These are phyloP conservation scores for Calonectria hongkongensis DNA, from an alignment of 2,329 filamentous ascomycete genomes.

Conservation along the genomic window DNA sequence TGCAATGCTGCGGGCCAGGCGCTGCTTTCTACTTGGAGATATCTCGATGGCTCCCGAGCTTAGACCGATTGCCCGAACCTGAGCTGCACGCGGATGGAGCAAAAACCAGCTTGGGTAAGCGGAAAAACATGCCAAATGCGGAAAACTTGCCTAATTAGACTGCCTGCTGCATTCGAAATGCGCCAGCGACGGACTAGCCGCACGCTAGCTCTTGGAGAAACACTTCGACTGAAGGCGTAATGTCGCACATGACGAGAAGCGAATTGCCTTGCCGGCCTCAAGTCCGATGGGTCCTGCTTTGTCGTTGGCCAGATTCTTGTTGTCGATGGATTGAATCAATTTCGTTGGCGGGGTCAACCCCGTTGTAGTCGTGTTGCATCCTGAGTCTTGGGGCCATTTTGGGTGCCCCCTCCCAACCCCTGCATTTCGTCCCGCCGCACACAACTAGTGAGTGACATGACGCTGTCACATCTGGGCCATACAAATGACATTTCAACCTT, in stretches of 20 bases:
- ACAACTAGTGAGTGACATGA: neutral
- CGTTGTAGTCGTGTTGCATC: neutral
- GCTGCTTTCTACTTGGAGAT: slow-evolving; percentile 27
- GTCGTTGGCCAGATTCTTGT: neutral
- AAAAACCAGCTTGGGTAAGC: neutral
- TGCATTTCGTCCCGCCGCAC: slow-evolving; percentile 4
- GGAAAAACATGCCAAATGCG: slow-evolving; percentile 34
- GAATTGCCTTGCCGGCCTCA: slow-evolving; percentile 22
- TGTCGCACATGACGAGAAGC: slow-evolving; percentile 25
- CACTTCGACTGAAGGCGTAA: slow-evolving; percentile 19
- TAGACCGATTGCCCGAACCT: slow-evolving; percentile 13
- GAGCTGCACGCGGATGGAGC: slow-evolving; percentile 12
- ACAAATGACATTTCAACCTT: neutral
- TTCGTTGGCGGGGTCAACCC: neutral
- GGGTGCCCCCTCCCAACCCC: slow-evolving; percentile 2
- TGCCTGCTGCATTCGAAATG: slow-evolving; percentile 12
- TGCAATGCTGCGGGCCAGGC: neutral
- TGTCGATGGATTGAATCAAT: neutral
- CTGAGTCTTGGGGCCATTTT: neutral
- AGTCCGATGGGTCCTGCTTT: slow-evolving; percentile 19
- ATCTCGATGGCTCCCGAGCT: slow-evolving; percentile 10
- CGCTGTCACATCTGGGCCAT: neutral
- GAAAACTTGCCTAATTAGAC: slow-evolving; percentile 39
- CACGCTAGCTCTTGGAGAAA: slow-evolving; percentile 18
- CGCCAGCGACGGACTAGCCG: slow-evolving; percentile 7